Evolutionary conservation across 768 basidiomycete genomes (phyloP), one percentile per base, ranked within the genome.

Genomic region (Leccinum uliginosum): DNA sequence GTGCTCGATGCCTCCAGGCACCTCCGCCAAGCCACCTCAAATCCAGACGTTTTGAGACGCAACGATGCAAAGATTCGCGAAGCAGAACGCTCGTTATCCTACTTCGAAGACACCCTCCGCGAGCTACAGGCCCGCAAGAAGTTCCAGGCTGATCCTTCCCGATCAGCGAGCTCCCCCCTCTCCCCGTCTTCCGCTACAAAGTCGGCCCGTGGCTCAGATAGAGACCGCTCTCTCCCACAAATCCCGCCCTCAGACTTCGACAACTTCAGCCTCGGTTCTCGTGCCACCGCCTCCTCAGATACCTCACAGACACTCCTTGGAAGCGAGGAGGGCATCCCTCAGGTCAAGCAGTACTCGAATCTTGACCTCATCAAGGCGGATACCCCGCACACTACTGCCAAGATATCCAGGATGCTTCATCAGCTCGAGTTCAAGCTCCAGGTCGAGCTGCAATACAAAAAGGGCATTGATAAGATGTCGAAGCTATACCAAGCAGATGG

Each of bases 391-490:
- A 94, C 93, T 19, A 89, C 95, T 2, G 88, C 91, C 63, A 98
- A 96, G 78, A 98, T 99, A 71, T 91, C 93, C 43, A 85, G 85
- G 64, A 98, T 98, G 95, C 84, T 98, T 50, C 95, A 98, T 74
- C 95, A 98, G 73, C 86, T 99, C 59, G 95, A 98, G 74, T 99
- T 98, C 83, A 99, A 99, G 76, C 85, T 98, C 54, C 92, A 96
- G 73, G 93, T 99, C 61, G 97, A 99, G 75, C 84, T 89, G 76
- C 94, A 98, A 75, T 98, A 98, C 79, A 96, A 95, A 79, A 83
- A 87, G 71, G 97, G 97, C 43, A 97, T 98, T 61, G 95, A 98
- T 75, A 98, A 98, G 78, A 99, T 99, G 97, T 91, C 88, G 35
- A 95, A 91, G 73, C 80, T 98, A 30, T 98, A 98, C 71, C 86